Conservation (phyloP, 2,329 filamentous ascomycete species). For the Ophiocordyceps robertsii region DNA sequence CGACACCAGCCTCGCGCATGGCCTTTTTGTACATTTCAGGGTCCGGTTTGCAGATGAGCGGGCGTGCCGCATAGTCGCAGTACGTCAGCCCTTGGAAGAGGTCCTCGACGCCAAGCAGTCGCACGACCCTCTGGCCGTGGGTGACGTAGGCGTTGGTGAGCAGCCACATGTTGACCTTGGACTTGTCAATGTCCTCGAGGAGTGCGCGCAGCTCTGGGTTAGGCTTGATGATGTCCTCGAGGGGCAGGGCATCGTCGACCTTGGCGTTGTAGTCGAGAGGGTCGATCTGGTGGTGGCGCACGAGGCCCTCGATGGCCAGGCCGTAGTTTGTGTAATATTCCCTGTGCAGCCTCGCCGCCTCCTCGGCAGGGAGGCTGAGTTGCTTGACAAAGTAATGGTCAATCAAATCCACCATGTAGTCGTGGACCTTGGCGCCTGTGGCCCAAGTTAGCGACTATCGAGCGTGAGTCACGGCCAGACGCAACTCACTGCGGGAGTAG, state of each 20-base stretch:
- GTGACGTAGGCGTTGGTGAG: constrained; percentile 93
- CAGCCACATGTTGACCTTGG: constrained; percentile 81
- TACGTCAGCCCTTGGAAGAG: constrained; percentile 91
- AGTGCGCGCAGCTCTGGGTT: constrained; percentile 61
- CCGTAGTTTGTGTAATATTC: constrained; percentile 96
- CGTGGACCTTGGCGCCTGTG: constrained; percentile 64
- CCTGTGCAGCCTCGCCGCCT: constrained; percentile 74
- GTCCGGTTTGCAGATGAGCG: constrained; percentile 78
- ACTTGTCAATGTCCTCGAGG: constrained; percentile 68
- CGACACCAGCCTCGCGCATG: constrained; percentile 69
- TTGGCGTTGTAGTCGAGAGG: constrained; percentile 87
- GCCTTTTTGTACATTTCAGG: constrained; percentile 75
- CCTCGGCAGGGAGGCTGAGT: constrained; percentile 57
- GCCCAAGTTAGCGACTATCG: background rate
- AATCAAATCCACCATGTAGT: constrained; percentile 80
- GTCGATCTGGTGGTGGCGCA: constrained; percentile 89
- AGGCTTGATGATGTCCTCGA: constrained; percentile 73
- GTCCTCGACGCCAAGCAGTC: constrained; percentile 69
- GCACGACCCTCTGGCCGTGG: constrained; percentile 72
- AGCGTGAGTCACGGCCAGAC: background rate
- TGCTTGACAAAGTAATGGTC: constrained; percentile 50
- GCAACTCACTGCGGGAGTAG: constrained; percentile 64
- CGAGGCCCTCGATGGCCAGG: constrained; percentile 89
- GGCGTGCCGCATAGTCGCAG: constrained; percentile 69
- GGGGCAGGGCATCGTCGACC: constrained; percentile 86